Evolutionary conservation across 1,284 basidiomycete genomes (phyloP).

Genomic region (Macrocybe sp.): DNA sequence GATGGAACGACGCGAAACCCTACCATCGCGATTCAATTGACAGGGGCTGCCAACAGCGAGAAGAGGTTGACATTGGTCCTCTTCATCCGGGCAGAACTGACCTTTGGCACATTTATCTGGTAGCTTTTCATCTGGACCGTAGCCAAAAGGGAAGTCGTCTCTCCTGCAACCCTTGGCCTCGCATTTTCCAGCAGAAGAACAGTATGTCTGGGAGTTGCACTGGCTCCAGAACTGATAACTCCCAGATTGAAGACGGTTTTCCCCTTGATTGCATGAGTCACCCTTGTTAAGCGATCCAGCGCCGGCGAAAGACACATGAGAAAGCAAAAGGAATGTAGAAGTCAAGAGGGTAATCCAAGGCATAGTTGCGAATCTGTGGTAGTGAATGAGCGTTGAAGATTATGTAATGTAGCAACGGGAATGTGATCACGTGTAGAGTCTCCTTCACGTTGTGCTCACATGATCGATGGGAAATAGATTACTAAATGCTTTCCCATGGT

Average conservation of each 20-base stretch:
- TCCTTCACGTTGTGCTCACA: no score
- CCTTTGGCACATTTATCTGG: slow-evolving; percentile 60
- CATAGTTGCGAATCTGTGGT: no score
- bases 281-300: slow-evolving; percentile 42
- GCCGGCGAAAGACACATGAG: slow-evolving; percentile 27
- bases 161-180: slow-evolving; percentile 62
- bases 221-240: slow-evolving; percentile 77
- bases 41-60: slow-evolving; percentile 64
- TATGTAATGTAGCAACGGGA: no score
- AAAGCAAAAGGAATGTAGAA: slow-evolving; percentile 37
- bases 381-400: no score
- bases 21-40: slow-evolving; percentile 87
- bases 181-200: slow-evolving; percentile 54
- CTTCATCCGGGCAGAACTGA: slow-evolving; percentile 83
- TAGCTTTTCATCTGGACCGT: slow-evolving; percentile 35
- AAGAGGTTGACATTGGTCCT: slow-evolving; percentile 60
- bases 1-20: slow-evolving; percentile 13
- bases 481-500: no score
- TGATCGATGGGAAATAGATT: no score
- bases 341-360: slow-evolving; percentile 13
- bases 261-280: slow-evolving; percentile 42
- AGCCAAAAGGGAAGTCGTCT: slow-evolving; percentile 77
- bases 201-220: slow-evolving; percentile 70
- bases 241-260: slow-evolving; percentile 66
- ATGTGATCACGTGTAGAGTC: no score